phyloP scores from a whole-genome alignment of 768 basidiomycete species.

The Clathrus columnatus region DNA sequence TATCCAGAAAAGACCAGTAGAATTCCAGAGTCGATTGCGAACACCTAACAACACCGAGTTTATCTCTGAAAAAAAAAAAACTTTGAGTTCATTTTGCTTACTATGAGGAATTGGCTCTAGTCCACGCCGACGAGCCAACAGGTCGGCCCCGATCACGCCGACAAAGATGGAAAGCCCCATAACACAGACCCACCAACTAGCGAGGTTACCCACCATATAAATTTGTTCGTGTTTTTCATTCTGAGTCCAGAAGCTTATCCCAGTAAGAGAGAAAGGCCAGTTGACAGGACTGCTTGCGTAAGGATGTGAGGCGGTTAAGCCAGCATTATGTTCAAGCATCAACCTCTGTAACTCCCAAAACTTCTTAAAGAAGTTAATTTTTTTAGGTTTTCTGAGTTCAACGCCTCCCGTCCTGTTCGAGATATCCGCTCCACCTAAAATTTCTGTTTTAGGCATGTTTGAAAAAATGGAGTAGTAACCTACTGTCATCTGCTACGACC shows the following conservation, averaged over 20 bases:
- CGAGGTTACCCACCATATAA: conserved; percentile 89
- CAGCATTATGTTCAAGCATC: conserved; percentile 99
- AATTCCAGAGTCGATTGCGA: conserved; percentile 92
- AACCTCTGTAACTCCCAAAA: conserved; percentile 87
- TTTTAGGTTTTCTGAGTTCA: conserved; percentile 62
- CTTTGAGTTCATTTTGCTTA: conserved; percentile 34
- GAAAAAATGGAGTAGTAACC: conserved; percentile 21
- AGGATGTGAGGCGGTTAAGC: conserved; percentile 92
- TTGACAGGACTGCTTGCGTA: conserved; percentile 95
- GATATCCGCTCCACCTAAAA: conserved; percentile 41
- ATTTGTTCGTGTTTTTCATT: conserved; percentile 82
- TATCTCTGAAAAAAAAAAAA: not conserved
- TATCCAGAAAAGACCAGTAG: conserved; percentile 89
- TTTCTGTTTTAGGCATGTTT: conserved; percentile 1
- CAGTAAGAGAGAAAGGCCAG: conserved; percentile 94
- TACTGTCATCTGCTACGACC: conserved; percentile 66
- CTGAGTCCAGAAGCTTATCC: conserved; percentile 98
- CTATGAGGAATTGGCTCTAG: conserved; percentile 81
- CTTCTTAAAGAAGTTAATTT: conserved; percentile 89
- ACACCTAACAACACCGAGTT: conserved; percentile 45
- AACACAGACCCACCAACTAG: conserved; percentile 93
- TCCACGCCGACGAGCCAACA: conserved; percentile 78
- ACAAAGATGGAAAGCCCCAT: conserved; percentile 80
- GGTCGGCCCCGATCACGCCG: conserved; percentile 84
- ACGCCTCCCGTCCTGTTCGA: conserved; percentile 42